A percentile compares a stretch with the other conserved stretches of the same genome.
phyloP scores from a whole-genome alignment of 2,329 filamentous ascomycete genomes.

The Trichoderma sp. region DNA sequence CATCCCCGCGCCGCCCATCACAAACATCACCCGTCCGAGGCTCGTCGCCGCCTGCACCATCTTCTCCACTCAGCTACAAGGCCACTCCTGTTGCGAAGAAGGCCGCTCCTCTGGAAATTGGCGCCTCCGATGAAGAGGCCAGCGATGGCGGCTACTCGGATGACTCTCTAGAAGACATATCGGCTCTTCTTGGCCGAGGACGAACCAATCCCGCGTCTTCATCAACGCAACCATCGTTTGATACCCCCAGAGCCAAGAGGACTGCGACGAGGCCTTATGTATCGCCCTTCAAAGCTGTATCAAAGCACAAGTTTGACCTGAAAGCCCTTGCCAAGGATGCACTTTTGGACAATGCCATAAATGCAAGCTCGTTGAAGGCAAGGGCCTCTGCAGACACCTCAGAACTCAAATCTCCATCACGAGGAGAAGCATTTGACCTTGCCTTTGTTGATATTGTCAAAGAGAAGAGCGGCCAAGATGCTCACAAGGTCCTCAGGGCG shows the following conservation, averaged over 20 bases:
- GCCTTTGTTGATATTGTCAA: slow-evolving; percentile 33
- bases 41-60: slow-evolving; percentile 25
- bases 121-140: slow-evolving; percentile 70
- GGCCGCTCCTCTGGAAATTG: slow-evolving; percentile 44
- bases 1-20: slow-evolving; percentile 15
- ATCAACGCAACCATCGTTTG: slow-evolving; percentile 26
- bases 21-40: slow-evolving; percentile 21
- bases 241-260: slow-evolving; percentile 49
- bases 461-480: slow-evolving; percentile 41
- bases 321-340: slow-evolving; percentile 59
- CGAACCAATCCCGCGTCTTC: slow-evolving; percentile 25
- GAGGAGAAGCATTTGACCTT: slow-evolving; percentile 19
- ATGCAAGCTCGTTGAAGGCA: slow-evolving; percentile 50
- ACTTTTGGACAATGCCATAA: slow-evolving; percentile 55
- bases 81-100: slow-evolving; percentile 24
- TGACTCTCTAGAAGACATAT: slow-evolving; percentile 55
- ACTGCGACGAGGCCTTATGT: slow-evolving; percentile 38
- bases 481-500: slow-evolving; percentile 45
- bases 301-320: slow-evolving; percentile 62
- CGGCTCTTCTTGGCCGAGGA: slow-evolving; percentile 31
- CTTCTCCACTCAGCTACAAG: slow-evolving; percentile 28
- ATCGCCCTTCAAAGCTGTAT: slow-evolving; percentile 50
- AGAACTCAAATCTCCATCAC: slow-evolving; percentile 6
- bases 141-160: slow-evolving; percentile 53
- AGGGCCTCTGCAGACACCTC: slow-evolving; percentile 33